Conservation (phyloP, 2,329 filamentous ascomycete species). For the Aspergillus sp. region DNA sequence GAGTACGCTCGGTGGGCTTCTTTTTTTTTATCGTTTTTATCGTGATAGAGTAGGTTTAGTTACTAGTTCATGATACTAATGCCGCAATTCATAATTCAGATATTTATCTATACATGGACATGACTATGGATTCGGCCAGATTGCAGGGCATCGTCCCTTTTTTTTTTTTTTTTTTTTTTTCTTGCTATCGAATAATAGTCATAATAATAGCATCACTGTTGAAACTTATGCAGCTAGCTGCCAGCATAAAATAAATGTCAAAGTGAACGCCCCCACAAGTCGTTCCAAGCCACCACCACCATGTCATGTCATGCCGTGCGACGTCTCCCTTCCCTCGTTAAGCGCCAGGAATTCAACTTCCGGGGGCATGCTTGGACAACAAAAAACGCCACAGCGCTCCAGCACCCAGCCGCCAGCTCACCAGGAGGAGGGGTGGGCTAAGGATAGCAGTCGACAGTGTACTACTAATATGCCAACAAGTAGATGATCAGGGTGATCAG, state of each 20-base stretch:
- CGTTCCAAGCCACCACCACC: not conserved
- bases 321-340: not conserved
- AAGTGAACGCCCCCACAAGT: not conserved
- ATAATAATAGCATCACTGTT: too few relatives aligned
- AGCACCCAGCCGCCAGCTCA: not conserved
- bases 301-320: not conserved
- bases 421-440: not conserved
- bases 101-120: too few relatives aligned
- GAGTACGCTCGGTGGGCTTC: not conserved
- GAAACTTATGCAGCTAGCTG: not conserved
- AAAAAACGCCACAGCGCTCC: not conserved
- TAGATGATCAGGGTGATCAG: not conserved
- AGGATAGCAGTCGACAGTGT: not conserved
- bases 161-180: not conserved
- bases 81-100: not conserved
- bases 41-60: not conserved
- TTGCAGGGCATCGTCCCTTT: not conserved
- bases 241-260: not conserved
- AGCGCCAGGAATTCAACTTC: slow-evolving; percentile 2
- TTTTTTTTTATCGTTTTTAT: not conserved
- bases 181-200: not conserved
- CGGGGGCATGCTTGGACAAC: not conserved
- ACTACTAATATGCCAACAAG: not conserved
- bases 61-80: not conserved
- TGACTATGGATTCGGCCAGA: not conserved